Base-by-base conservation (phyloP, 768 basidiomycete species). In the Tylopilus subfusipes region DNA sequence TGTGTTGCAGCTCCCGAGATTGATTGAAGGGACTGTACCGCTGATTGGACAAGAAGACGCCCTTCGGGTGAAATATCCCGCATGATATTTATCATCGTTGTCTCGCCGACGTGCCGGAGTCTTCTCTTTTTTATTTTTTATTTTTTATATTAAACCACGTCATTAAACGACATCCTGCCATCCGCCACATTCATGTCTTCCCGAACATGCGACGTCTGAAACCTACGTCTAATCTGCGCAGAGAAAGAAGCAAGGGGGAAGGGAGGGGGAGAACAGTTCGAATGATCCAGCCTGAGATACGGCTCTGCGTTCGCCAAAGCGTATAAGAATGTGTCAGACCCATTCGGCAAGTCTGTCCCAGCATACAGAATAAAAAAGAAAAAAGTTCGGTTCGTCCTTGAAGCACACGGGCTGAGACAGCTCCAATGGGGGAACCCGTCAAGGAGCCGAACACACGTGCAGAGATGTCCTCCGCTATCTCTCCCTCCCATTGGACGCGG, bases 291-390 rank as follows among this genome's bases (percentile, higher is more conserved):
- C n/a, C n/a, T 19, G 38, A 19, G 36, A 54, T 30, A 11, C 3
- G 19, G 14, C 18, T 46, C 38, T 39, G 10, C 14, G 30, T 42
- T 54, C 48, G 64, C 58, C 48, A 24, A 38, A 34, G 30, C 50
- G 53, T 50, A 45, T 46, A 59, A 57, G 47, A 36, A n/a, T 19
- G 31, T 42, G 19, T 12, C 46, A 52, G 12, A 42, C 64, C 54
- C 58, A 58, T 67, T 64, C 62, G 65, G 62, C 11, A 67, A 54
- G 25, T 50, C n/a, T n/a, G 52, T 21, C 38, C 64, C 61, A 31
- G 33, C 21, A 36, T 38, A 18, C 21, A 29, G 11, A 22, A 16
- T 22, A 25, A 36, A 8, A 19, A 43, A 39, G 11, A 3, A 10
- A 7, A 16, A n/a, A n/a, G n/a, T n/a, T n/a, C n/a, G n/a, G 19